phyloP scores from a whole-genome alignment of 139 green algal species.

The Micromonas pusilla region DNA sequence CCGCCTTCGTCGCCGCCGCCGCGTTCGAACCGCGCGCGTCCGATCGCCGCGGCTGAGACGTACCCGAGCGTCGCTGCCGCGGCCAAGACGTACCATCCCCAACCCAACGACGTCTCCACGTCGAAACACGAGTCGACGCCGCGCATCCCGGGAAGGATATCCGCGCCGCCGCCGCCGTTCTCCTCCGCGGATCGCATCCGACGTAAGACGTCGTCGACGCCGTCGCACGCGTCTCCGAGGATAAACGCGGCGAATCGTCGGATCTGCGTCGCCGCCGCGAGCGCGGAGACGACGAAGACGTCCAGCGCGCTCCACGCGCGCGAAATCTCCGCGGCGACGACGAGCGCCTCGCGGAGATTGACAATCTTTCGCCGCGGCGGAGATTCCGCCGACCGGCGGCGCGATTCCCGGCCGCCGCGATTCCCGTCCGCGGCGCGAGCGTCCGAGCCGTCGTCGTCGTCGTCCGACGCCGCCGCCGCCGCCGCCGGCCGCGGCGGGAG shows the following conservation, averaged over 20 bases:
- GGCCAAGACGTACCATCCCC: background rate
- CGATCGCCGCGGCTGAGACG: no score
- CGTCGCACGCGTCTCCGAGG: conserved; percentile 22
- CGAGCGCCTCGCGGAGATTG: background rate
- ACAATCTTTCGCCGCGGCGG: no score
- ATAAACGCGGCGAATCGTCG: conserved; percentile 17
- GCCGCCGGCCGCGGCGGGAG: no score
- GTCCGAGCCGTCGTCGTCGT: no score
- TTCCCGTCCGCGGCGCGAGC: no score
- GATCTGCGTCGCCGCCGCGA: conserved; percentile 32
- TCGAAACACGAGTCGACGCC: conserved; percentile 17
- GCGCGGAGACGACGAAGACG: conserved; percentile 27
- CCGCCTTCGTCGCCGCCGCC: no score
- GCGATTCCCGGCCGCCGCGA: no score
- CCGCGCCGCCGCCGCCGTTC: background rate
- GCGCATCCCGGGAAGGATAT: background rate
- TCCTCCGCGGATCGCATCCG: no score
- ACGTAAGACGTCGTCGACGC: conserved; percentile 15
- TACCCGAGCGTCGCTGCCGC: no score
- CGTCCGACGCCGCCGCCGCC: no score
- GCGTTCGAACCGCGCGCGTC: no score
- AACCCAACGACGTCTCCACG: background rate
- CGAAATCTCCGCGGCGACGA: background rate
- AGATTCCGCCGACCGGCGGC: no score
- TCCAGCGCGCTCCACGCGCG: conserved; percentile 26